Evolutionary conservation across 345 rosid genomes (phyloP), one percentile per base, ranked within the genome.

Genomic region (Gossypium bickii): DNA sequence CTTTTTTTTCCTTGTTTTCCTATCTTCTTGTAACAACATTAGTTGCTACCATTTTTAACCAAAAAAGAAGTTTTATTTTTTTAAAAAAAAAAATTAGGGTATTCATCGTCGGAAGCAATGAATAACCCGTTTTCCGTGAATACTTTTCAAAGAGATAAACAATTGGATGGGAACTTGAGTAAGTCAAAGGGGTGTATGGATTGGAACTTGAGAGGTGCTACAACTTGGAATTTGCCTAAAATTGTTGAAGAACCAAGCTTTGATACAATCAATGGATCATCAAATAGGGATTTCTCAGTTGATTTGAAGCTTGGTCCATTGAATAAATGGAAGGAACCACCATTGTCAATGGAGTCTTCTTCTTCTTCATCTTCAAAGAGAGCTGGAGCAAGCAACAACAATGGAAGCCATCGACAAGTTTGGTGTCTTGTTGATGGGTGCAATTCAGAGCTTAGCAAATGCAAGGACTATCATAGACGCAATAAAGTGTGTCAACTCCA

Each of bases 401-500:
- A 72, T 69, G 93, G 89, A 75, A 78, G 73, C 41, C 41, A 6
- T 59, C 93, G 85, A 79, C 63, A 70, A 17, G 88, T 77, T 7
- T 74, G 81, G 38, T 93, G 98, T 84, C 89, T 88, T 10, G 98
- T 89, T 13, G 96, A 93, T 72, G 93, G 91, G 11, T 92, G 97
- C 78, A 77, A 79, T 44, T 79, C 90, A 0, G 91, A 92, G 82
- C 91, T 92, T 72, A 89, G 87, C 77, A 85, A 74, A n/a, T 87
- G 89, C 55, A 85, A 90, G 70, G 96, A 92, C 77, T 92, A 92
- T 79, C 92, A 92, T 64, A 80, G 90, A 75, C 91, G 98, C 71
- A 97, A 93, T 82, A 90, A 90, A 75, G 98, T 93, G 16, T 93
- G 98, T 76, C 97, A 89, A 61, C 78, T 80, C 55, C 98, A 93